Evolutionary conservation across 495 filamentous ascomycete species (phyloP).

Genomic region (Friedmanniomyces simplex): DNA sequence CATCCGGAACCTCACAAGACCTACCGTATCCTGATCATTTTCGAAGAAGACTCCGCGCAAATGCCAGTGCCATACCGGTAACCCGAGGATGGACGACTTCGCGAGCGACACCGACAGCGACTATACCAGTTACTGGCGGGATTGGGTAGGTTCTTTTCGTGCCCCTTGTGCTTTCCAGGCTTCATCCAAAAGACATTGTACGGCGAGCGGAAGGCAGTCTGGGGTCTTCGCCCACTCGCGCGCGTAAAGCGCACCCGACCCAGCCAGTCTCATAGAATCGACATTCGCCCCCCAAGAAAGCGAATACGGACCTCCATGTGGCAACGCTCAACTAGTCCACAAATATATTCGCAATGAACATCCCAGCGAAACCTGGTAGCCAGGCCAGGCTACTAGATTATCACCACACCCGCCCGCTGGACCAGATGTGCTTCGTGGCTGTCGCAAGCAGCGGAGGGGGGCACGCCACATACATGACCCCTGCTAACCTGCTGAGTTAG

Average conservation of each 20-base stretch:
- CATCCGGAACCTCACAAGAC: too few species aligned
- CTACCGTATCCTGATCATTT: too few species aligned
- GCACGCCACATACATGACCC: not conserved
- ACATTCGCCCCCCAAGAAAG: too few species aligned
- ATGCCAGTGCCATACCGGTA: too few species aligned
- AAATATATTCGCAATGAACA: too few species aligned
- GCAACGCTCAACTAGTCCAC: too few species aligned
- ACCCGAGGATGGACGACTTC: constrained; percentile 72
- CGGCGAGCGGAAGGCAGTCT: not conserved
- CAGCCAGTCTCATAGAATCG: too few species aligned
- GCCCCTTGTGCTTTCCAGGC: not conserved
- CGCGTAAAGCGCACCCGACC: too few species aligned
- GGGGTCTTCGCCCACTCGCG: not conserved
- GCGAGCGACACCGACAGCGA: constrained; percentile 96
- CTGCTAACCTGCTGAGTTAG: constrained; percentile 34
- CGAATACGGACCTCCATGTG: too few species aligned
- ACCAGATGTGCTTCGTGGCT: not conserved
- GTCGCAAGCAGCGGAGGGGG: not conserved
- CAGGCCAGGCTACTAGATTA: not conserved
- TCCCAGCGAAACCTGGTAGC: too few species aligned
- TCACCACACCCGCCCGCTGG: not conserved
- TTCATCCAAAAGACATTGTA: not conserved
- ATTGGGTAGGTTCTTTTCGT: constrained; percentile 66
- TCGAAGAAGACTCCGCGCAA: too few species aligned
- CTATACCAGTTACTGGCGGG: constrained; percentile 98